Conservation (phyloP, 768 basidiomycete species). For the Mrakia blollopis region DNA sequence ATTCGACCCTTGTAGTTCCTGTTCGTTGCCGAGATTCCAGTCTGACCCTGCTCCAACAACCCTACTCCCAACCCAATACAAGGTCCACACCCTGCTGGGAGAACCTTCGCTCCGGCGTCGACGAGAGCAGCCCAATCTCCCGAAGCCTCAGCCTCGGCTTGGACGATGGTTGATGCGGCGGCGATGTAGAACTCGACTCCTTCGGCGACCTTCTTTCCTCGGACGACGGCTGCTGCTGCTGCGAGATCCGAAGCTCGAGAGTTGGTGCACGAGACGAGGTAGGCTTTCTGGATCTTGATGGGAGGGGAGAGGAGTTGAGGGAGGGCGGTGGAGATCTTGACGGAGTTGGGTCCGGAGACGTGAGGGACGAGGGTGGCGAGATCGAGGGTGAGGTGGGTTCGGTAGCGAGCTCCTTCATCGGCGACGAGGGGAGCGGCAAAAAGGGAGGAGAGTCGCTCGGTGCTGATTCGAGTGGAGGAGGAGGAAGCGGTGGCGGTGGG, state of each 20-base stretch:
- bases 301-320: slow-evolving; percentile 63
- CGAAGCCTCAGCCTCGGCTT: slow-evolving; percentile 73
- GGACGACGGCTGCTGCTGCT: slow-evolving; percentile 83
- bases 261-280: slow-evolving; percentile 97
- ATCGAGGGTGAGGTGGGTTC: slow-evolving; percentile 83
- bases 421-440: slow-evolving; percentile 54
- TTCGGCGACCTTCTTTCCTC: slow-evolving; percentile 67
- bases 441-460: slow-evolving; percentile 62
- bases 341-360: slow-evolving; percentile 94
- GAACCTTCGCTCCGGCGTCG: slow-evolving; percentile 80
- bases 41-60: slow-evolving; percentile 86
- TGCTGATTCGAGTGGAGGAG: slow-evolving; percentile 57
- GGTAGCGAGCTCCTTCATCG: slow-evolving; percentile 72
- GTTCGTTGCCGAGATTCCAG: slow-evolving; percentile 96
- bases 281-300: slow-evolving; percentile 90
- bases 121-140: slow-evolving; percentile 87
- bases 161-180: slow-evolving; percentile 86
- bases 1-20: slow-evolving; percentile 98
- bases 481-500: slow-evolving; percentile 33
- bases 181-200: slow-evolving; percentile 97
- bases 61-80: slow-evolving; percentile 96
- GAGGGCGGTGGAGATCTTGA: slow-evolving; percentile 91
- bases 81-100: slow-evolving; percentile 95
- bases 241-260: slow-evolving; percentile 91
- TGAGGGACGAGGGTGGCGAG: slow-evolving; percentile 91